Base-by-base conservation (phyloP, 2,329 filamentous ascomycete species). In the Orbilia quercus region DNA sequence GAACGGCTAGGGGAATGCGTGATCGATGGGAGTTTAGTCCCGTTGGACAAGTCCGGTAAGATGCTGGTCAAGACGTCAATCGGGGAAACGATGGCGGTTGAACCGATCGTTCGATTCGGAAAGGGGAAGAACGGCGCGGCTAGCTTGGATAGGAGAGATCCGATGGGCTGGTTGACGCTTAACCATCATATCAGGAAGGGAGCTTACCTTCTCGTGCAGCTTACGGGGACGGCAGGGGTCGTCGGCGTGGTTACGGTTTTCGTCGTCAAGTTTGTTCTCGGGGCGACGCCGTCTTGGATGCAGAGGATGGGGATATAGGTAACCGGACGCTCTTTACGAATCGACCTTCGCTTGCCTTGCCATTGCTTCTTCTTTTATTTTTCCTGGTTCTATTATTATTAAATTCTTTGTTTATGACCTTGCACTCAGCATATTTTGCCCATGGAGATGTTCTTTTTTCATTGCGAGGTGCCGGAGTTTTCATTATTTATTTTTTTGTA, bases 1-100 rank as follows among this genome's bases (percentile, higher is more conserved):
- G 86, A 90, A 78, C 82, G 84, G 60, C 82, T 92, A 1, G 86
- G 86, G 18, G 88, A 91, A 77, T 89, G 89, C 75, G 84, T 89
- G 5, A 82, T 86, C 57, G 88, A 91, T 75, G 89, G 90, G 0
- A 86, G 84, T 6, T 80, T 89, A 7, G 83, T 89, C 0, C 83
- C 85, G 6, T 80, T 86, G 25, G 67, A 72, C 36, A 59, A 58
- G 45, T 82, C 83, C 1, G 80, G 80, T n/a, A 75, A 74, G 36
- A 62, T 73, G 67, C 59, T 73, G 38, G 69, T 67, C 16, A 70
- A 65, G 48, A 70, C 63, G 9, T 55, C 55, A 1, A 42, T 11
- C 11, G 62, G 59, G 18, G 57, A 71, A 23, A 60, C 53, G 25
- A 55, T 71, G 58, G 53, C 54, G 9, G 36, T 69, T 14, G 65